A percentile compares a stretch with the other conserved stretches of the same genome.
Evolutionary conservation across 345 rosid species (phyloP).

Genomic region (Eucalyptus microcorys): DNA sequence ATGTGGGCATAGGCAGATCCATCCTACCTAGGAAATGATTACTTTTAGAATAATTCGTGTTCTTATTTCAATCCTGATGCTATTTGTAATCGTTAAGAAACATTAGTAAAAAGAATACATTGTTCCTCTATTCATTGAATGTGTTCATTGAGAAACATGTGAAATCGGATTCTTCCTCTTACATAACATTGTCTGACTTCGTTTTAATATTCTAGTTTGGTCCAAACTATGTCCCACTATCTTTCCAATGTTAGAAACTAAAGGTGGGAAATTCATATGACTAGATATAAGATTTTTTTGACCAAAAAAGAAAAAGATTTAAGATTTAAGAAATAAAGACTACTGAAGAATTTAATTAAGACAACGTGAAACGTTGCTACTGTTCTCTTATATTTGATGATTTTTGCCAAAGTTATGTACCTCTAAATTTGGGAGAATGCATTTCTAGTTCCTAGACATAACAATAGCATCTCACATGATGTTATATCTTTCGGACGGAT

Average conservation of each 20-base stretch:
- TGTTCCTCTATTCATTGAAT: background rate
- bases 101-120: rapidly evolving
- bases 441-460: background rate
- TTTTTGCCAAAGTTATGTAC: background rate
- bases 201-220: background rate
- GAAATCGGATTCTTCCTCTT: background rate
- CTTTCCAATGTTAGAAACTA: background rate
- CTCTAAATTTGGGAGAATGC: background rate
- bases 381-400: rapidly evolving
- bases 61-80: background rate
- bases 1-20: background rate
- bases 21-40: background rate
- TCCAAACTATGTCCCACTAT: background rate
- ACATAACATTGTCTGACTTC: rapidly evolving
- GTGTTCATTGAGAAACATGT: no score
- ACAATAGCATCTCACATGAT: background rate
- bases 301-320: rapidly evolving
- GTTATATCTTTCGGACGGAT: rapidly evolving
- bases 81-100: background rate
- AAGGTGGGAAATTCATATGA: background rate
- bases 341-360: no score
- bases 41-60: background rate
- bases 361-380: rapidly evolving
- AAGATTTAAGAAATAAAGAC: no score
- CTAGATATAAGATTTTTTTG: background rate